Evolutionary conservation across 306 rosid species (phyloP).

Genomic region (Benincasa hispida): DNA sequence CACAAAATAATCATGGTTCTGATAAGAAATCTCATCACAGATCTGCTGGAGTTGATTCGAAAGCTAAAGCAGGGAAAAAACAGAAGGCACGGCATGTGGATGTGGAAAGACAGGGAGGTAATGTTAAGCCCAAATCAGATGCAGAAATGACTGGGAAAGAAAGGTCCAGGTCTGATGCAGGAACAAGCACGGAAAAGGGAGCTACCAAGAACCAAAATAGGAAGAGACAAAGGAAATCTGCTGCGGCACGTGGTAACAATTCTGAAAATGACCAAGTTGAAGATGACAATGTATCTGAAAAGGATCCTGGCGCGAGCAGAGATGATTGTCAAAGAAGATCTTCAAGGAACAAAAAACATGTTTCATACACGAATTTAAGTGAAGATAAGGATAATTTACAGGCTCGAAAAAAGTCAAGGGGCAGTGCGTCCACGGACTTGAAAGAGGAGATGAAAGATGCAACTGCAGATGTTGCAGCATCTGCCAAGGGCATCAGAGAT

Average conservation of each 20-base stretch:
- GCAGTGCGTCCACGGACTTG: conserved; percentile 8
- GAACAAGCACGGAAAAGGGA: conserved; percentile 24
- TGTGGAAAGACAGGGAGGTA: conserved; percentile 25
- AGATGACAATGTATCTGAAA: conserved; percentile 18
- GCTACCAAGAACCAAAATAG: conserved; percentile 19
- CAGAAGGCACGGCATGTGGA: conserved; percentile 14
- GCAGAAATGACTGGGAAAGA: conserved; percentile 3
- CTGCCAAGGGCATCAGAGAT: conserved; percentile 13
- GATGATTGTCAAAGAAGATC: conserved; percentile 22
- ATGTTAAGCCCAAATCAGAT: conserved; percentile 11
- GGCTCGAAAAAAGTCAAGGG: conserved; percentile 26
- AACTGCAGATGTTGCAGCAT: conserved; percentile 14
- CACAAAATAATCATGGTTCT: conserved; percentile 17
- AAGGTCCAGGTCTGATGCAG: conserved; percentile 18
- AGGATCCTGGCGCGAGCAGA: conserved; percentile 8
- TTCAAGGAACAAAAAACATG: conserved; percentile 33
- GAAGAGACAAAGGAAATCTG: conserved; percentile 38
- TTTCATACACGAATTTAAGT: conserved; percentile 19
- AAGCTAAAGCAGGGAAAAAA: conserved; percentile 20
- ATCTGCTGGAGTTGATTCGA: conserved; percentile 4
- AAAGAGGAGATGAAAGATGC: conserved; percentile 19
- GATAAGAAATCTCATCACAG: conserved; percentile 5
- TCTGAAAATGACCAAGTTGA: conserved; percentile 22
- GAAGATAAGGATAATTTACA: conserved; percentile 24
- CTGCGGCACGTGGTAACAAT: conserved; percentile 22